Base-by-base conservation (phyloP, 2,329 filamentous ascomycete genomes). In the Aureobasidium sp. region DNA sequence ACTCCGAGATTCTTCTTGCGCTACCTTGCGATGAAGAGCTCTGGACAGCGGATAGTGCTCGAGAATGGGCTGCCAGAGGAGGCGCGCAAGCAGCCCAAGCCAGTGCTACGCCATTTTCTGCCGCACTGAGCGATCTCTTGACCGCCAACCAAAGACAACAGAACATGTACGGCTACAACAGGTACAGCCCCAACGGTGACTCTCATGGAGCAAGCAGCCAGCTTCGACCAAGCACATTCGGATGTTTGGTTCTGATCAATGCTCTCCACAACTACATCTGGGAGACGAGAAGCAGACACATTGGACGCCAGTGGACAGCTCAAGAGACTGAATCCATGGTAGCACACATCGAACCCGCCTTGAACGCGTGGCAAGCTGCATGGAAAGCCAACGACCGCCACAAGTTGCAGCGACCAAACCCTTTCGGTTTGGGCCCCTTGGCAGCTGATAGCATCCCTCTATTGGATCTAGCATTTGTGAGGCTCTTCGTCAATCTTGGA, bases 181-280 rank as follows among this genome's bases (percentile, higher is more conserved):
- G 60, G 40, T 59, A 60, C 56, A 61, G 67, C 27, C 66, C 68
- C 35, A 64, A 65, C 29, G 64, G 63, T 15, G 66, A 68, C 22
- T 27, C 37, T 8, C 48, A 59, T 15, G 54, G 29, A 47, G 61
- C 65, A 3, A 78, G 82, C 66, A 85, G 79, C 59, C 85, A 90
- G 37, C 79, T 94, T 52, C 85, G 84, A 66, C 91, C 91, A 0
- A 97, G 93, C 75, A 92, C 91, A 0, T 96, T 96, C 72, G 94
- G 93, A 9, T 96, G 91, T 71, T 80, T 97, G 33, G 83, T 97
- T 6, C 77, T 99, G 65, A 97, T 97, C 72, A 93, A 96, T 71
- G 92, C 94, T 3, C 80, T 97, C 27, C 94, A 97, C 76, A 97
- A 97, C 68, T 97, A 96, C 74, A 97, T 97, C 48, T 97, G 94